Percentiles rank a stretch among this genome's conserved stretches.
Conservation (phyloP, 805 yeast species). For the Candida manassasensis region DNA sequence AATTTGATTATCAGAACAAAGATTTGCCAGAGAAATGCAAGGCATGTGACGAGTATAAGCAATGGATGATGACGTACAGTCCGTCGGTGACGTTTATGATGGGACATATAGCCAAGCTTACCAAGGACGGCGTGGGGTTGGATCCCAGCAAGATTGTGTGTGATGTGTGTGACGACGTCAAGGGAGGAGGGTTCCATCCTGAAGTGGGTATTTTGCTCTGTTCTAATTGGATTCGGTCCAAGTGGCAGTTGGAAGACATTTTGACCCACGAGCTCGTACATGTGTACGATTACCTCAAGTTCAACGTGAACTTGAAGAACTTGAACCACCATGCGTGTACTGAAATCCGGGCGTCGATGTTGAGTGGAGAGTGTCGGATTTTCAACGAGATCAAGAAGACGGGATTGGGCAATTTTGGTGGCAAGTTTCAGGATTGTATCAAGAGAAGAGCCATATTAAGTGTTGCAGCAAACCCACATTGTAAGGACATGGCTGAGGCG, state of each 20-base stretch:
- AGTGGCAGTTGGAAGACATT: constrained; percentile 85
- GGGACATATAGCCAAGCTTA: constrained; percentile 69
- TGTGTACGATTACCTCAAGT: constrained; percentile 85
- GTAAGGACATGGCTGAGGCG: constrained; percentile 71
- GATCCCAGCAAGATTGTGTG: constrained; percentile 58
- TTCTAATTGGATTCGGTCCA: constrained; percentile 70
- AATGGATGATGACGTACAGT: constrained; percentile 74
- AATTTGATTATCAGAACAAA: constrained; percentile 47
- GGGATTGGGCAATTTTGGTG: constrained; percentile 50
- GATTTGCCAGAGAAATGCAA: constrained; percentile 51
- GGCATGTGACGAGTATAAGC: constrained; percentile 67
- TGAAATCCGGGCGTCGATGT: constrained; percentile 87
- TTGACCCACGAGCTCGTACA: constrained; percentile 90
- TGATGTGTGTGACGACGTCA: constrained; percentile 75
- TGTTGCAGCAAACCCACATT: constrained; percentile 81
- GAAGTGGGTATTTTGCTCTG: constrained; percentile 82
- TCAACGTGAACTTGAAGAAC: constrained; percentile 80
- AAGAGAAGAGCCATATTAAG: constrained; percentile 82
- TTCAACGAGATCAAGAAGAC: constrained; percentile 72
- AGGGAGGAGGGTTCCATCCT: constrained; percentile 91
- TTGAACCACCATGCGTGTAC: constrained; percentile 94
- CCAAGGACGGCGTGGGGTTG: constrained; percentile 33
- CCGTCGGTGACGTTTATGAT: constrained; percentile 87
- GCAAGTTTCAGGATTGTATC: constrained; percentile 90
- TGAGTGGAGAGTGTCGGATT: constrained; percentile 93